A percentile compares a stretch with the other conserved stretches of the same genome.
These are phyloP conservation scores for Boletus rubescentipes DNA, from an alignment of 768 basidiomycete genomes.

Conservation along the genomic window DNA sequence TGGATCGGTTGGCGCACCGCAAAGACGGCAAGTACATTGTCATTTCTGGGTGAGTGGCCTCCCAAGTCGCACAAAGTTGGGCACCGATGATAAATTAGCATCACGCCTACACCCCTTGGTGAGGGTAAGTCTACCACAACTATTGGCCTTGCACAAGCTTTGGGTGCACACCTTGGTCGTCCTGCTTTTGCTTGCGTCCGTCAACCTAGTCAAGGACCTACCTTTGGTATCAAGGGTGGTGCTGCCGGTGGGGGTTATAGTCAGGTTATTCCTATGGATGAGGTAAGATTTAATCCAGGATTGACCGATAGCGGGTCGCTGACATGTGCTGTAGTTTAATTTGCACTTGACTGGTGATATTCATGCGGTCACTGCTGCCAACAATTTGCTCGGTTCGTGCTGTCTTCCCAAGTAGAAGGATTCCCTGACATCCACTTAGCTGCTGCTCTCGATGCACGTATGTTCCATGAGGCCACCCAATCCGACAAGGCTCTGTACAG, in stretches of 20 bases:
- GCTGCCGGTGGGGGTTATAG: constrained; percentile 98
- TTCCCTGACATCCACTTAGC: constrained; percentile 45
- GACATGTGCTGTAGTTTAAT: constrained; percentile 66
- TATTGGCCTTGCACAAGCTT: constrained; percentile 93
- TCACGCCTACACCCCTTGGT: constrained; percentile 94
- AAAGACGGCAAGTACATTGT: constrained; percentile 96
- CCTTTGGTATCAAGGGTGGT: constrained; percentile 99
- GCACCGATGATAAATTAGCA: constrained; percentile 42
- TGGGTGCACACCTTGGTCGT: constrained; percentile 91
- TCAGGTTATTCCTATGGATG: constrained; percentile 99
- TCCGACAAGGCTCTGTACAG: constrained; percentile 93
- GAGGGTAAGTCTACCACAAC: constrained; percentile 99
- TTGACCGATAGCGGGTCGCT: constrained; percentile 1
- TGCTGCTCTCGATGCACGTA: constrained; percentile 93
- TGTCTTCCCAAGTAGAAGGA: not conserved
- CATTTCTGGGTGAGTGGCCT: constrained; percentile 71
- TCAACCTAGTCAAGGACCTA: constrained; percentile 97
- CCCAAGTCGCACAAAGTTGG: not conserved
- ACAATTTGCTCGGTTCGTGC: constrained; percentile 82
- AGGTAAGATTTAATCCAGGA: constrained; percentile 44
- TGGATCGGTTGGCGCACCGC: constrained; percentile 81
- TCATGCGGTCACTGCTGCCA: constrained; percentile 95
- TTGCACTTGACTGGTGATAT: constrained; percentile 96
- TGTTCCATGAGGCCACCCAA: constrained; percentile 97
- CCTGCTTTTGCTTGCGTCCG: constrained; percentile 95